Evolutionary conservation across 208 protist species (phyloP).

Genomic region (Crithidia expoeki): DNA sequence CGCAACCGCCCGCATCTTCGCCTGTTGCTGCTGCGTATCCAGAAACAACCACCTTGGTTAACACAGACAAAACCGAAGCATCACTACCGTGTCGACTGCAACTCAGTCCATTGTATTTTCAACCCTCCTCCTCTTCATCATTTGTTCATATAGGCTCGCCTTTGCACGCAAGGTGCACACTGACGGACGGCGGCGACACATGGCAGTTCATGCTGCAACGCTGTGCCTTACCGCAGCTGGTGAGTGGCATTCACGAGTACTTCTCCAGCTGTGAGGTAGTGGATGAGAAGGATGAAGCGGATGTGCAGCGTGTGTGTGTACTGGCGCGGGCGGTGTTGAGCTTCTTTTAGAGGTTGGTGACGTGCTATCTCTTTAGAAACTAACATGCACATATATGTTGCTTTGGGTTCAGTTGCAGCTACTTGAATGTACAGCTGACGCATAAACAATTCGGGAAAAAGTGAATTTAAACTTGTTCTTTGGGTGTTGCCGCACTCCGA

Average conservation of each 20-base stretch:
- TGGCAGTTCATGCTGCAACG: slow-evolving; percentile 27
- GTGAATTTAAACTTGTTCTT: too few relatives aligned
- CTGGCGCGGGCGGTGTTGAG: slow-evolving; percentile 19
- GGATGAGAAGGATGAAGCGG: slow-evolving; percentile 30
- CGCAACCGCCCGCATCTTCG: slow-evolving; percentile 20
- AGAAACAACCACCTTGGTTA: too few relatives aligned
- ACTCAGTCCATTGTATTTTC: slow-evolving; percentile 25
- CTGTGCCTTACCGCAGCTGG: slow-evolving; percentile 50
- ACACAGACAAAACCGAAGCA: not conserved
- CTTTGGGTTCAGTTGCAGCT: too few relatives aligned
- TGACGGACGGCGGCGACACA: slow-evolving; percentile 12
- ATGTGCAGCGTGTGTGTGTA: slow-evolving; percentile 28
- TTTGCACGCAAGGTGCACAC: too few relatives aligned
- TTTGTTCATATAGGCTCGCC: too few relatives aligned
- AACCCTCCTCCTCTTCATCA: slow-evolving; percentile 4
- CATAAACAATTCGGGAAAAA: too few relatives aligned
- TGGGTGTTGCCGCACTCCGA: too few relatives aligned
- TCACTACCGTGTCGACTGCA: slow-evolving; percentile 4
- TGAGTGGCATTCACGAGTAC: slow-evolving; percentile 41
- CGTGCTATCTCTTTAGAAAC: too few relatives aligned
- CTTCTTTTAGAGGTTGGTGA: slow-evolving; percentile 13
- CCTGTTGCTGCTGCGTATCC: not conserved
- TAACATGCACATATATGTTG: too few relatives aligned
- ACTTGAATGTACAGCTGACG: too few relatives aligned
- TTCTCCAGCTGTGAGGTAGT: slow-evolving; percentile 26